Conservation (phyloP, 2,329 filamentous ascomycete genomes). For the Trichoderma atrobrunneum region DNA sequence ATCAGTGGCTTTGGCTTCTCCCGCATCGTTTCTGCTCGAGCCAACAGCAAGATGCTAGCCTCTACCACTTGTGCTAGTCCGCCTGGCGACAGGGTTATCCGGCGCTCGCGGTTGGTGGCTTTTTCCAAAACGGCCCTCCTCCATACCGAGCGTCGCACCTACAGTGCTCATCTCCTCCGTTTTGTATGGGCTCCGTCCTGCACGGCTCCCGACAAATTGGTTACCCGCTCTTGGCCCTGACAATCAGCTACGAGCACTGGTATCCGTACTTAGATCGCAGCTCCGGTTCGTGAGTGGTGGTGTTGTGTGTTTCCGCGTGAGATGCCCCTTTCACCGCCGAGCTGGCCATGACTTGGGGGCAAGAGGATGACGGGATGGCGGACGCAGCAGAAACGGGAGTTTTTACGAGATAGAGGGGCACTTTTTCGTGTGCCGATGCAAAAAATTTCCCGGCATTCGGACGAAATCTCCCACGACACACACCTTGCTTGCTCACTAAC, state of each 20-base stretch:
- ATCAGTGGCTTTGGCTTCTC: not conserved
- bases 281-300: not conserved
- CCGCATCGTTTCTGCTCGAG: not conserved
- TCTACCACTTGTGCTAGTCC: not conserved
- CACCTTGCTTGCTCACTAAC: conserved; percentile 4
- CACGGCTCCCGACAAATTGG: conserved; percentile 13
- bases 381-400: not conserved
- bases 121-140: conserved; percentile 12
- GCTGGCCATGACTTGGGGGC: not conserved
- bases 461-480: conserved; percentile 15
- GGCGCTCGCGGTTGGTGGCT: conserved; percentile 13
- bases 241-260: conserved; percentile 2
- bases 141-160: conserved; percentile 11
- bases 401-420: conserved; percentile 1
- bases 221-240: conserved; percentile 11
- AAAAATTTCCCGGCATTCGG: conserved; percentile 16
- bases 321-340: not conserved
- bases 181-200: not conserved
- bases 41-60: not conserved
- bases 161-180: conserved; percentile 10
- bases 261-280: not conserved
- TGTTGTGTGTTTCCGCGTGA: not conserved
- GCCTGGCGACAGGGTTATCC: conserved; percentile 5
- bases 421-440: conserved; percentile 11
- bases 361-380: not conserved